Evolutionary conservation across 2,329 filamentous ascomycete genomes (phyloP), one percentile per base, ranked within the genome.

Genomic region (Aphanocladium album): DNA sequence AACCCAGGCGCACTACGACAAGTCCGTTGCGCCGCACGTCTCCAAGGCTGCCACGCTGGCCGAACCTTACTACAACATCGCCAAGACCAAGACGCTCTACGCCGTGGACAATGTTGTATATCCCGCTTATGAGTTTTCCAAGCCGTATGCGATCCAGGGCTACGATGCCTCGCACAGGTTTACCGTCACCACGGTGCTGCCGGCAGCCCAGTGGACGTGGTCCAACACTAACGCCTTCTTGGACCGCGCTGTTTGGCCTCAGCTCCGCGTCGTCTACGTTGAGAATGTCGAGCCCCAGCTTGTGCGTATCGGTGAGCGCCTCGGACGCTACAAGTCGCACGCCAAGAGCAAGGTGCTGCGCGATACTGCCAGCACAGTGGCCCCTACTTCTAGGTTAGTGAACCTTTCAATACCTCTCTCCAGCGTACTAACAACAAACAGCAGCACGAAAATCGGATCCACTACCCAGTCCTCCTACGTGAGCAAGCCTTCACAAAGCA

Each of bases 241-340:
- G 37, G 85, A 91, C 61, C 84, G 85, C 51, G 88, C 86, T 2
- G 78, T 98, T 17, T 95, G 90, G 88, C 93, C 93, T 2, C 88
- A 89, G 65, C 64, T 97, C 12, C 86, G 89, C 27, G 82, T 89
- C 16, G 77, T 97, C 5, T 98, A 98, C 70, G 84, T 88, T 12
- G 88, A 96, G 70, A 96, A 96, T 67, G 93, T 99, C 3, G 93
- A 98, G 76, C 96, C 96, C 16, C 96, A 99, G 74, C 82, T 99
- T 16, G 84, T 93, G 60, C 91, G 92, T 68, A 98, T 99, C 68
- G 90, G 91, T 14, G 89, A 97, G 76, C 87, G 93, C 50, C 83
- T 99, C 12, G 93, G 92, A 45, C 82, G 89, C 52, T 90, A 92
- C 74, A 87, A 81, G 65, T 51, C 76, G 53, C 73, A 73, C 62